Conservation (phyloP, 257 asterid species). For the Gynochthodes officinalis region DNA sequence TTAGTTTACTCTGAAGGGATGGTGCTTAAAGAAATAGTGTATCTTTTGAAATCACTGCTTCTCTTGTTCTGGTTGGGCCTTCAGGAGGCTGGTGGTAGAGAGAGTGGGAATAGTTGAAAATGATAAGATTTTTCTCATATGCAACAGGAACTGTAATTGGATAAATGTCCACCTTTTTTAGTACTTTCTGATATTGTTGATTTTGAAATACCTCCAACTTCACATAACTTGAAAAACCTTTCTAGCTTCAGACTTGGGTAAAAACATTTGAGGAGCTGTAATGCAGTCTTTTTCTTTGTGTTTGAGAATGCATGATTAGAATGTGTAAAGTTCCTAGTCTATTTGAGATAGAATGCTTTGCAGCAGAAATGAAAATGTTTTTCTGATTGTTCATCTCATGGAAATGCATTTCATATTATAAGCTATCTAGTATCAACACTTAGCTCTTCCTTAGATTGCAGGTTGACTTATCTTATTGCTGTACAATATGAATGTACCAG, state of each 20-base stretch:
- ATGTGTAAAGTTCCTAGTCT: background rate
- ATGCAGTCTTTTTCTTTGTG: background rate
- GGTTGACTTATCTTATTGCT: background rate
- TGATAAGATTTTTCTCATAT: background rate
- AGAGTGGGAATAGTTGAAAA: background rate
- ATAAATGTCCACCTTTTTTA: background rate
- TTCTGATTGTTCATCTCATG: background rate
- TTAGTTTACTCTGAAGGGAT: background rate
- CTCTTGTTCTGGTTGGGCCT: background rate
- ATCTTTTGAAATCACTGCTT: background rate
- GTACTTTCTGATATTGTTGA: background rate
- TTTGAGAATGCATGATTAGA: background rate
- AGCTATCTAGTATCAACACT: too few species aligned
- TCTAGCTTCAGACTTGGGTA: background rate
- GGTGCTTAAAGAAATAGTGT: background rate
- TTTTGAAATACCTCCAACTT: background rate
- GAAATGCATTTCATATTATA: background rate
- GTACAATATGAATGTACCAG: background rate
- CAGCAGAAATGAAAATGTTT: background rate
- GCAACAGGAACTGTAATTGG: background rate
- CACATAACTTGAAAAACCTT: too few species aligned
- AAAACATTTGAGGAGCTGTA: background rate
- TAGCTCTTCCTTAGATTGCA: too few species aligned
- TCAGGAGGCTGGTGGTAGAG: slow-evolving; percentile 3
- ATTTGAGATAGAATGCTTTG: background rate